A percentile compares a stretch with the other conserved stretches of the same genome.
Conservation (phyloP, 2,329 filamentous ascomycete species). For the Verticillium albo-atrum region DNA sequence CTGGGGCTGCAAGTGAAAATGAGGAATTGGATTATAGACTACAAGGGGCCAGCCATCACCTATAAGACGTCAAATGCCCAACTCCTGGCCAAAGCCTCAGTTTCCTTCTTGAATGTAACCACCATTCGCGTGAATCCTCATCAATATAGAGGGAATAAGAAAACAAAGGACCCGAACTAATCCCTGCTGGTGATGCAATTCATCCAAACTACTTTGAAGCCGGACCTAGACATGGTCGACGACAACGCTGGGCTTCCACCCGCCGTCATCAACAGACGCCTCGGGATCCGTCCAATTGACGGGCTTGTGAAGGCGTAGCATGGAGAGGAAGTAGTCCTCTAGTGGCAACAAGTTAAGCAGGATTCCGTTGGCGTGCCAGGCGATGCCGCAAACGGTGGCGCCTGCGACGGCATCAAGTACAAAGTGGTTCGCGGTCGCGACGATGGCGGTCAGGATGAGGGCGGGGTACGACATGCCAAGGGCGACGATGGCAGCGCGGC, state of each 20-base stretch:
- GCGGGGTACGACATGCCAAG: conserved; percentile 60
- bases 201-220: background rate
- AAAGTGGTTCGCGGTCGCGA: conserved; percentile 71
- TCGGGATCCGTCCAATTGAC: conserved; percentile 32
- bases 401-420: conserved; percentile 68
- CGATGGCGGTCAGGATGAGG: conserved; percentile 62
- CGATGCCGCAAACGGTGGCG: conserved; percentile 58
- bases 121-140: too few relatives aligned
- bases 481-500: conserved; percentile 37
- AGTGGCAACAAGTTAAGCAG: conserved; percentile 60
- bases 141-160: too few relatives aligned
- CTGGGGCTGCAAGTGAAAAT: too few relatives aligned
- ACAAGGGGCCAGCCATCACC: too few relatives aligned
- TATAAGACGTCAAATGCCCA: too few relatives aligned
- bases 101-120: too few relatives aligned
- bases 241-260: conserved; percentile 20
- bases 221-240: conserved; percentile 10
- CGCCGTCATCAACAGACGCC: conserved; percentile 24
- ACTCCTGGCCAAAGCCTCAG: too few relatives aligned
- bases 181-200: background rate
- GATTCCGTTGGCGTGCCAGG: conserved; percentile 52
- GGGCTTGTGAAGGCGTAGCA: conserved; percentile 62
- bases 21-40: too few relatives aligned
- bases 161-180: background rate
- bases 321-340: conserved; percentile 65